Conservation (phyloP, 148 eudicot species). For the Persicaria maculosa region DNA sequence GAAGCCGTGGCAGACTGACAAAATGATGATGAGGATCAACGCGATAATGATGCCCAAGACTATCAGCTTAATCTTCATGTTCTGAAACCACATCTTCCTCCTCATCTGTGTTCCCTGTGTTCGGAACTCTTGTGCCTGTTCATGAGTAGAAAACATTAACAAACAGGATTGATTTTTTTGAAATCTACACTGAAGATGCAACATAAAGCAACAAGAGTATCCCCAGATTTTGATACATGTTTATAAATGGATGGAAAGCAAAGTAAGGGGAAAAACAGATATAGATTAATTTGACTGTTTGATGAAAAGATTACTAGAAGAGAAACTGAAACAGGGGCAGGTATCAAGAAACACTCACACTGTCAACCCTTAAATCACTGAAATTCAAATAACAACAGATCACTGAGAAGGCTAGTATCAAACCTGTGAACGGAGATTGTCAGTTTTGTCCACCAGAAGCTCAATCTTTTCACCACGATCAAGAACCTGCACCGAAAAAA, state of each 20-base stretch:
- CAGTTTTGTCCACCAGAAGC: slow-evolving; percentile 49
- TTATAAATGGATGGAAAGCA: background rate
- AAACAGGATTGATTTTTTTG: background rate
- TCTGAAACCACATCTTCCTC: slow-evolving; percentile 53
- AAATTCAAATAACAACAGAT: background rate
- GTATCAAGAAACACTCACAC: background rate
- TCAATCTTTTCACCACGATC: slow-evolving; percentile 56
- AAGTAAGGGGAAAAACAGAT: background rate
- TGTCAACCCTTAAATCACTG: background rate
- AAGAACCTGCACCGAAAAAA: slow-evolving; percentile 25
- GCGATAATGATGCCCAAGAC: slow-evolving; percentile 45
- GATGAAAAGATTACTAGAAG: background rate
- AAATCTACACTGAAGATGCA: background rate
- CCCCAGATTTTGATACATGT: background rate
- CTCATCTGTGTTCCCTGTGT: slow-evolving; percentile 41
- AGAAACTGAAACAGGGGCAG: background rate
- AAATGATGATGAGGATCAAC: slow-evolving; percentile 40
- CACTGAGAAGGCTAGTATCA: background rate
- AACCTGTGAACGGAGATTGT: slow-evolving; percentile 47
- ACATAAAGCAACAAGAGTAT: background rate
- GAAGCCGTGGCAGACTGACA: slow-evolving; percentile 43
- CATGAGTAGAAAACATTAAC: background rate
- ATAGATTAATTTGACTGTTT: background rate
- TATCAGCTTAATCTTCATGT: slow-evolving; percentile 49
- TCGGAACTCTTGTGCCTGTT: slow-evolving; percentile 43